phyloP scores from a whole-genome alignment of 306 rosid species.

The Vigna nakashimae region DNA sequence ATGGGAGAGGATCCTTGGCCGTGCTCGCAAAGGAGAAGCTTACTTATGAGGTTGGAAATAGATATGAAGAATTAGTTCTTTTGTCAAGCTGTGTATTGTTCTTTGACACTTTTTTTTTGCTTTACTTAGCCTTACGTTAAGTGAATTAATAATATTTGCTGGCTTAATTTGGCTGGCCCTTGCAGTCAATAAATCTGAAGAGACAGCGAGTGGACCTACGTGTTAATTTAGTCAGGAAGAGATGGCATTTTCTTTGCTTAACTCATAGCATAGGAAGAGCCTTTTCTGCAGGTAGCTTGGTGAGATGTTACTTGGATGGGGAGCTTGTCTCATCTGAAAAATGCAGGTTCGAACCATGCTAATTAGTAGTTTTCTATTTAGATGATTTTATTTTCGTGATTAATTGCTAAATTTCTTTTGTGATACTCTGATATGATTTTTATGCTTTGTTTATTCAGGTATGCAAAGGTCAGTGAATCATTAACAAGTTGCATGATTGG shows the following conservation, averaged over 20 bases:
- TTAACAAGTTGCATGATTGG: constrained; percentile 86
- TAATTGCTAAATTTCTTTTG: constrained; percentile 1
- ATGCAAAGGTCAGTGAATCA: constrained; percentile 85
- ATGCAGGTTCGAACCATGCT: constrained; percentile 77
- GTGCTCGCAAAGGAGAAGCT: constrained; percentile 82
- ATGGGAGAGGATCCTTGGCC: constrained; percentile 91
- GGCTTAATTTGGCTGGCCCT: constrained; percentile 42
- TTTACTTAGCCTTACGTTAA: constrained; percentile 19
- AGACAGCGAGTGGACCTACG: constrained; percentile 75
- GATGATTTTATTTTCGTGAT: constrained; percentile 14
- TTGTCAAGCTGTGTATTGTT: constrained; percentile 15
- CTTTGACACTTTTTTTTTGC: constrained; percentile 35
- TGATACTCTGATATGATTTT: constrained; percentile 38
- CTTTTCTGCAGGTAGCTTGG: constrained; percentile 94
- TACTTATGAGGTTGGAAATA: constrained; percentile 72
- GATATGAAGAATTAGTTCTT: constrained; percentile 35
- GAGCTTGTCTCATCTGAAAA: constrained; percentile 90
- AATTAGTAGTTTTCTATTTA: not conserved
- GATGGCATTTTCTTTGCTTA: constrained; percentile 95
- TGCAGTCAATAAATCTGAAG: constrained; percentile 85
- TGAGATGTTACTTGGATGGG: constrained; percentile 91
- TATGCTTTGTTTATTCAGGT: constrained; percentile 61
- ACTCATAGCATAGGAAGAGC: constrained; percentile 98
- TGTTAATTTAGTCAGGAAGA: constrained; percentile 69
- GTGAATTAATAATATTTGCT: not conserved